Conservation (phyloP, 306 rosid species). For the Notholithocarpus densiflorus region DNA sequence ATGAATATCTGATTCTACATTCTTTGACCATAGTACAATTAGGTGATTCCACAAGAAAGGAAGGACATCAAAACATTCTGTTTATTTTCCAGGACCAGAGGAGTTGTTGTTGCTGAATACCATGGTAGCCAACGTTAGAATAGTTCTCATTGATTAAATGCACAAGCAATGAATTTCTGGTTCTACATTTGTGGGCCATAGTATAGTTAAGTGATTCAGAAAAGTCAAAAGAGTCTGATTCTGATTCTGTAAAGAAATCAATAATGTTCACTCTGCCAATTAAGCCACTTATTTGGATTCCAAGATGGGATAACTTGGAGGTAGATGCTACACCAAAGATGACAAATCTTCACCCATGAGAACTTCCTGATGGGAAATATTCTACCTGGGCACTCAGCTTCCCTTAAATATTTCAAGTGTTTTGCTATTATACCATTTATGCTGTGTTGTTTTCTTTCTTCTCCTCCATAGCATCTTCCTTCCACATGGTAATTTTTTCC, state of each 20-base stretch:
- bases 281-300: slow-evolving; percentile 9
- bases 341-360: neutral
- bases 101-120: neutral
- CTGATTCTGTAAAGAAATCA: slow-evolving; percentile 5
- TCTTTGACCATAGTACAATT: slow-evolving; percentile 3
- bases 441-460: neutral
- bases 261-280: neutral
- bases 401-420: neutral
- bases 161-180: neutral
- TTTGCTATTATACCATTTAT: neutral
- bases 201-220: neutral
- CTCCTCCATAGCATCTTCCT: neutral
- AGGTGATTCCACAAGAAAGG: neutral
- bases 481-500: neutral
- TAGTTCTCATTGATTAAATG: neutral
- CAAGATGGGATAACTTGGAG: neutral
- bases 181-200: neutral
- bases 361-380: neutral
- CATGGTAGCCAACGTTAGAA: neutral
- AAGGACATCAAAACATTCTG: neutral
- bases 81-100: neutral
- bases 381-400: neutral
- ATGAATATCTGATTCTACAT: neutral
- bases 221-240: neutral
- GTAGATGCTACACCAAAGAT: slow-evolving; percentile 11